Evolutionary conservation across 1,284 basidiomycete species (phyloP).

Genomic region (Leccinum solheimii): DNA sequence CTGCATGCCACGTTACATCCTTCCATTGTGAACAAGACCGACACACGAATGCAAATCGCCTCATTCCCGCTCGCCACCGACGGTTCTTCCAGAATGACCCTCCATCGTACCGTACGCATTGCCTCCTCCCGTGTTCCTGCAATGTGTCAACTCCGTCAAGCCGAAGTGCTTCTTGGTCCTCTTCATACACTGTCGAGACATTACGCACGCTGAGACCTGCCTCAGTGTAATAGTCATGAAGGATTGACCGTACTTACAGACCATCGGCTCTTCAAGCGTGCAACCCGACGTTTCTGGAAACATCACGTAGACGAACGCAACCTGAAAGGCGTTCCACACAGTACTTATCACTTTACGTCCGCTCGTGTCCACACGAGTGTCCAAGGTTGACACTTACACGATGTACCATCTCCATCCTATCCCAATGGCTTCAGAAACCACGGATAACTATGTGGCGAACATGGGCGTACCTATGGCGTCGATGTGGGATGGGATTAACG

Average conservation of each 20-base stretch:
- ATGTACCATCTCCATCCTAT: neutral
- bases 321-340: too few species aligned
- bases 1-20: too few species aligned
- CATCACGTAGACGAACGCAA: too few species aligned
- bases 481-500: slow-evolving; percentile 18
- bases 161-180: neutral
- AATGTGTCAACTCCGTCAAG: neutral
- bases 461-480: slow-evolving; percentile 8
- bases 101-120: neutral
- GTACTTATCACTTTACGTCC: too few species aligned
- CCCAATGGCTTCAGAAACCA: neutral
- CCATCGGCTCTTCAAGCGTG: neutral
- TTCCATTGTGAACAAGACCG: neutral
- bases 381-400: too few species aligned
- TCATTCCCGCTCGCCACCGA: neutral
- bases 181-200: neutral
- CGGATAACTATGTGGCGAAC: neutral
- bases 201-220: neutral
- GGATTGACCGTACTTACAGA: too few species aligned
- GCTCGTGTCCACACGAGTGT: too few species aligned
- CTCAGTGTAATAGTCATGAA: neutral
- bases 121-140: too few species aligned
- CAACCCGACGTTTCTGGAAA: neutral
- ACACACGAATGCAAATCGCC: neutral
- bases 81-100: neutral